A percentile compares a stretch with the other conserved stretches of the same genome.
These are phyloP conservation scores for Cladophialophora psammophila DNA, from an alignment of 2,329 filamentous ascomycete genomes.

Conservation along the genomic window DNA sequence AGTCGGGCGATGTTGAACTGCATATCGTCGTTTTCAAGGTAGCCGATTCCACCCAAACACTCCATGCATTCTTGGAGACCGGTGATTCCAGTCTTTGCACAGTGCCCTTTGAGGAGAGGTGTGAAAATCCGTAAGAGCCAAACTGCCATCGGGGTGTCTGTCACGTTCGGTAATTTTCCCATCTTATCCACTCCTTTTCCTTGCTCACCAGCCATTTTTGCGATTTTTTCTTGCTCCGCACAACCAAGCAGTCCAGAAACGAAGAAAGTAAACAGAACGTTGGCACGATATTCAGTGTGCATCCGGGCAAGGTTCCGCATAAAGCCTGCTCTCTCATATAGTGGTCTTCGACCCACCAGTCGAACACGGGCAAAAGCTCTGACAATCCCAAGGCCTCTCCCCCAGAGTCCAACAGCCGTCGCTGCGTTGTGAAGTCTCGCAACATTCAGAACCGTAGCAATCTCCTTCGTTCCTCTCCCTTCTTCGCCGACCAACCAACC, in stretches of 20 bases:
- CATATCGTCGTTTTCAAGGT: constrained; percentile 55
- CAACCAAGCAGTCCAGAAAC: constrained; percentile 47
- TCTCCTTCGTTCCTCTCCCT: constrained; percentile 71
- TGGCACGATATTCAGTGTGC: constrained; percentile 43
- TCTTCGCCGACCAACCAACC: constrained; percentile 71
- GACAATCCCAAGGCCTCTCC: constrained; percentile 49
- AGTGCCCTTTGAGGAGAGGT: neutral
- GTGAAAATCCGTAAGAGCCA: neutral
- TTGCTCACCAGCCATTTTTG: neutral
- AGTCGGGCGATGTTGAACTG: constrained; percentile 70
- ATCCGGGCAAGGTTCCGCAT: constrained; percentile 33
- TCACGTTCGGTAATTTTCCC: neutral
- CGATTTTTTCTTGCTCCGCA: constrained; percentile 40
- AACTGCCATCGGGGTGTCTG: neutral
- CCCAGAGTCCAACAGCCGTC: constrained; percentile 48
- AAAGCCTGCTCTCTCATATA: constrained; percentile 52
- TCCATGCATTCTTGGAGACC: constrained; percentile 43
- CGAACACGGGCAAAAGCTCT: constrained; percentile 51
- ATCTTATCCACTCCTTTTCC: neutral
- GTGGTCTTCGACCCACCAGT: constrained; percentile 46
- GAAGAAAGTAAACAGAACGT: constrained; percentile 31
- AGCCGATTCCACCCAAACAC: constrained; percentile 44
- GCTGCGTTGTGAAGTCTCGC: constrained; percentile 58
- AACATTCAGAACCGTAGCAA: constrained; percentile 72
- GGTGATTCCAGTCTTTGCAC: neutral